Base-by-base conservation (phyloP, 345 rosid species). In the Aethionema arabicum region DNA sequence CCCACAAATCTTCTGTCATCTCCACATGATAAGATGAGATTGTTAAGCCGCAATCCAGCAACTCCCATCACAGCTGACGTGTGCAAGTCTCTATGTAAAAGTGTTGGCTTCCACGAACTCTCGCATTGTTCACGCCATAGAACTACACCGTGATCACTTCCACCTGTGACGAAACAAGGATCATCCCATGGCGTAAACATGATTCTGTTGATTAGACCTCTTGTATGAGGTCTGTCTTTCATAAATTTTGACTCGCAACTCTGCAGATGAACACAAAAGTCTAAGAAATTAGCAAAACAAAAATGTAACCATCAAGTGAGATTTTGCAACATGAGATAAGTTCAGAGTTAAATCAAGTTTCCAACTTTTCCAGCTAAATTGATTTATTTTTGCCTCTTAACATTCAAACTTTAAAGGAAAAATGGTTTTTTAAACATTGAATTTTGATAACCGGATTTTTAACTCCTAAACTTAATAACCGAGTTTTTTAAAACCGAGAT, bases 161-260 rank as follows among this genome's bases (percentile, higher is more conserved):
- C 75, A 44, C 66, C 75, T 37, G 75, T 72, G 56, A 72, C 45
- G 67, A 72, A 72, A 46, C 76, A 65, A 44, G 76, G 71, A 65
- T 72, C 71, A 53, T 65, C 66, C 76, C 76, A 72, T 9, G 76
- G 71, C 45, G 67, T 72, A 53, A 72, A 72, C 76, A 65, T 59
- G 71, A 72, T 59, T 59, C 76, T 65, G 67, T 72, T 72, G 41
- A 72, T 52, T 9, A 72, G 67, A 46, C 71, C 76, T 59, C 65
- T 72, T 52, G 52, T 65, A 3, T 72, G 76, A 59, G 76, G 76
- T 56, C 32, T 72, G 67, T 65, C 71, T 67, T 59, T 52, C 58
- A 72, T n/a, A 72, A 72, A 46, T 54, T 59, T 39, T 11, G 71
- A 59, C 70, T 59, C 66, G 6, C 67, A 72, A 39, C 46, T 59